Evolutionary conservation across 2,329 filamentous ascomycete genomes (phyloP).

Genomic region (Phialophora chinensis): DNA sequence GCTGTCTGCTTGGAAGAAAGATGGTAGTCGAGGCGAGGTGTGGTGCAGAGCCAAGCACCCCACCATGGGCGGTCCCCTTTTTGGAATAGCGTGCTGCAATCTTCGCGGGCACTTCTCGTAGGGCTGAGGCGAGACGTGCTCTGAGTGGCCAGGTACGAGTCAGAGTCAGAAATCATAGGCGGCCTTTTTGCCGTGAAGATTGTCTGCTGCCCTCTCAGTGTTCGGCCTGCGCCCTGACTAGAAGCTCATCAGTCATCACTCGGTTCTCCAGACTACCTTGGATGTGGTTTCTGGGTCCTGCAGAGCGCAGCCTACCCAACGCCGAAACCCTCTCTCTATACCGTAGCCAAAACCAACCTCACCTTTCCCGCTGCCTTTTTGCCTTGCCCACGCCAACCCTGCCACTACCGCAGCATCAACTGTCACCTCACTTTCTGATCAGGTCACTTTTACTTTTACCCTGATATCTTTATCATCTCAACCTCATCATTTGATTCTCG

Average conservation of each 20-base stretch:
- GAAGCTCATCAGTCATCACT: constrained; percentile 18
- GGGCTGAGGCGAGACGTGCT: constrained; percentile 25
- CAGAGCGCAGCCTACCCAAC: constrained; percentile 22
- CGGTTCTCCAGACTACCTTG: constrained; percentile 20
- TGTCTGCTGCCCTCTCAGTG: constrained; percentile 16
- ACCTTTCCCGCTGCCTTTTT: constrained; percentile 25
- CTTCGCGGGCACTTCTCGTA: constrained; percentile 29
- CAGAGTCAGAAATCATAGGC: constrained; percentile 30
- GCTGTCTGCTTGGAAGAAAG: constrained; percentile 2
- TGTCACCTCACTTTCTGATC: constrained; percentile 19
- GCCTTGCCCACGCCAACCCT: constrained; percentile 23
- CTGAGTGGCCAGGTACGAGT: constrained; percentile 28
- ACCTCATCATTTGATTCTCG: constrained; percentile 2
- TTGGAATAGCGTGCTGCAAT: constrained; percentile 35
- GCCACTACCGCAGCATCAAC: constrained; percentile 13
- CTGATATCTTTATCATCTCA: neutral
- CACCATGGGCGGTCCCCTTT: constrained; percentile 33
- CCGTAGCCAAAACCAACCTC: constrained; percentile 25
- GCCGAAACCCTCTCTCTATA: constrained; percentile 18
- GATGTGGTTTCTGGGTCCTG: constrained; percentile 5
- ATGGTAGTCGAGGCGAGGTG: constrained; percentile 34
- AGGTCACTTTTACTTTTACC: constrained; percentile 5
- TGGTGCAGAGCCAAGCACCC: constrained; percentile 36
- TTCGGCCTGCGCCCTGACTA: constrained; percentile 24
- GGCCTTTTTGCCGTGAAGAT: constrained; percentile 19